These are phyloP conservation scores for Fusarium sp. DNA, from an alignment of 2,329 filamentous ascomycete species.

Conservation along the genomic window DNA sequence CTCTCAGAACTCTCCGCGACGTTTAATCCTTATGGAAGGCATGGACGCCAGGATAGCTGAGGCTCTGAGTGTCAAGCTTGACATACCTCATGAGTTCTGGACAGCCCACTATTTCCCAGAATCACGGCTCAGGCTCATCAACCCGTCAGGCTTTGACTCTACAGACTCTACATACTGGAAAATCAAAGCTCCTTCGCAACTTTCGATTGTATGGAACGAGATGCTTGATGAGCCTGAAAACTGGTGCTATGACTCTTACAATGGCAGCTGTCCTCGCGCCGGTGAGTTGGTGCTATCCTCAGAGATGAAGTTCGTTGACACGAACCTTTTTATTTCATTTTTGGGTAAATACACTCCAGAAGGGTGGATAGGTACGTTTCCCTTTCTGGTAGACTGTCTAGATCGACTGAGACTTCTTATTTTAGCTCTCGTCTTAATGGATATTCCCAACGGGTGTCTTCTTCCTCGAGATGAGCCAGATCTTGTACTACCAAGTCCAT, in stretches of 20 bases:
- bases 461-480: neutral
- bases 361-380: neutral
- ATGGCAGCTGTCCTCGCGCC: neutral
- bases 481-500: neutral
- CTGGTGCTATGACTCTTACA: neutral
- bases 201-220: neutral
- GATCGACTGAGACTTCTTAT: accelerated
- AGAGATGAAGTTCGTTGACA: accelerated
- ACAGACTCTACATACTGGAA: neutral
- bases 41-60: neutral
- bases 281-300: accelerated
- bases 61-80: neutral
- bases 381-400: accelerated
- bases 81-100: neutral
- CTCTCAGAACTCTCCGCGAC: neutral
- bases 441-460: neutral
- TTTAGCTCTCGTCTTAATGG: neutral
- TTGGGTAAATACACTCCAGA: neutral
- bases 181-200: neutral
- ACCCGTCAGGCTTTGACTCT: neutral
- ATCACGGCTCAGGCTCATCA: neutral
- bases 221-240: neutral
- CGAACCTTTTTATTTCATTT: neutral
- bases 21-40: neutral
- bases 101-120: neutral